Percentiles rank a stretch among this genome's conserved stretches.
phyloP scores from a whole-genome alignment of 768 basidiomycete genomes.

The Leccinum arenicola region DNA sequence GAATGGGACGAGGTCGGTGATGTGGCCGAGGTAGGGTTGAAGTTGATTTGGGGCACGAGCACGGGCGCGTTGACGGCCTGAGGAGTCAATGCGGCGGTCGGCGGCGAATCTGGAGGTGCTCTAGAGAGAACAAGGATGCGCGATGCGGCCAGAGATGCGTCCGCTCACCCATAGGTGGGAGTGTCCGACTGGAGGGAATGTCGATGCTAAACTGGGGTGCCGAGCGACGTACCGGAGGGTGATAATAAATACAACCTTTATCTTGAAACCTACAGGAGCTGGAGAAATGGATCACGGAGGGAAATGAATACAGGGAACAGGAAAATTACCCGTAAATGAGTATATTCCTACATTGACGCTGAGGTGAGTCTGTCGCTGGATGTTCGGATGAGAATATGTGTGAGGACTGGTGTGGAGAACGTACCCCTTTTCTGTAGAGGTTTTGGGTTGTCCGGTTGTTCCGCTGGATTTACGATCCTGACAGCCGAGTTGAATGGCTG shows the following conservation, averaged over 20 bases:
- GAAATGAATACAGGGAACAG: not conserved
- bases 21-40: constrained; percentile 32
- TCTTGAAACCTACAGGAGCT: constrained; percentile 86
- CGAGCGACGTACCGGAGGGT: constrained; percentile 56
- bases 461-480: constrained; percentile 65
- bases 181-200: constrained; percentile 18
- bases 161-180: constrained; percentile 27
- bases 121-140: constrained; percentile 20
- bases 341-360: constrained; percentile 87
- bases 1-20: constrained; percentile 25
- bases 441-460: constrained; percentile 40
- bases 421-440: constrained; percentile 53
- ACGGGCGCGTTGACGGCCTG: constrained; percentile 81
- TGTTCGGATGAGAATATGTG: constrained; percentile 6
- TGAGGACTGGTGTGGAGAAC: constrained; percentile 16
- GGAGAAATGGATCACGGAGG: not conserved
- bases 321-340: constrained; percentile 78
- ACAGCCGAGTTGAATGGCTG: constrained; percentile 58
- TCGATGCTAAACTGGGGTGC: constrained; percentile 13
- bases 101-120: constrained; percentile 45
- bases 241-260: constrained; percentile 81
- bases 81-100: constrained; percentile 43
- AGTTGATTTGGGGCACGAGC: constrained; percentile 73
- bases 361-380: constrained; percentile 51
- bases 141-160: not conserved